phyloP scores from a whole-genome alignment of 2,329 filamentous ascomycete species.

The Colletotrichum shisoi region DNA sequence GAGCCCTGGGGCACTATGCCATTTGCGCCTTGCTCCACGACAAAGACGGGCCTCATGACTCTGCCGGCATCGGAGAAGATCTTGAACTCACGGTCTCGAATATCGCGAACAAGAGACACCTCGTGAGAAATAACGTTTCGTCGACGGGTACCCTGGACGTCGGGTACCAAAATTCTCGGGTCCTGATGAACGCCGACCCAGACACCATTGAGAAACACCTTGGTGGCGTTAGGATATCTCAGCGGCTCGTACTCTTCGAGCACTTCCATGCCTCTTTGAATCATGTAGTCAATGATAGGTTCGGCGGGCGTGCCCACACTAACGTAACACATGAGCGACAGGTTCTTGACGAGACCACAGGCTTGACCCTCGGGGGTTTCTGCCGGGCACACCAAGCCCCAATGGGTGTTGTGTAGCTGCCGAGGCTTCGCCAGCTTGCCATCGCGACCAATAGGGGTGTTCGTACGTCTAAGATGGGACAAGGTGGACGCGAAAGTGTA shows the following conservation, averaged over 20 bases:
- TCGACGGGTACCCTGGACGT: conserved; percentile 79
- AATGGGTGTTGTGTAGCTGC: conserved; percentile 98
- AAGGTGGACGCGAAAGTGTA: conserved; percentile 97
- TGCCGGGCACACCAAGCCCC: conserved; percentile 95
- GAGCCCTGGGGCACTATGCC: conserved; percentile 80
- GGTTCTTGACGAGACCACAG: conserved; percentile 96
- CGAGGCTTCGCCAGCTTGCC: conserved; percentile 98
- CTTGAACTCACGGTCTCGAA: conserved; percentile 96
- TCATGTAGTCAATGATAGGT: conserved; percentile 94
- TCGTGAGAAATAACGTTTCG: conserved; percentile 87
- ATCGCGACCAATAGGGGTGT: conserved; percentile 96
- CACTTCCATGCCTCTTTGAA: conserved; percentile 92
- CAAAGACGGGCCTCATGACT: conserved; percentile 92
- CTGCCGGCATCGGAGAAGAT: conserved; percentile 97
- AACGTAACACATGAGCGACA: conserved; percentile 98
- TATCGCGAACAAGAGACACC: conserved; percentile 93
- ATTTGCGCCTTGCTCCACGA: conserved; percentile 73
- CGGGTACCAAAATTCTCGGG: conserved; percentile 81
- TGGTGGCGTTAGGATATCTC: conserved; percentile 88
- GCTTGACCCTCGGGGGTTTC: conserved; percentile 98
- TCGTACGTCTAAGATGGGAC: conserved; percentile 95
- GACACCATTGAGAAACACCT: conserved; percentile 96
- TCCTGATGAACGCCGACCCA: conserved; percentile 97
- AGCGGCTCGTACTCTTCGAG: conserved; percentile 92
- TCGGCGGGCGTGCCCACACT: conserved; percentile 92